Conservation (phyloP, 176 grass and related monocot genomes). For the Carex pumila region DNA sequence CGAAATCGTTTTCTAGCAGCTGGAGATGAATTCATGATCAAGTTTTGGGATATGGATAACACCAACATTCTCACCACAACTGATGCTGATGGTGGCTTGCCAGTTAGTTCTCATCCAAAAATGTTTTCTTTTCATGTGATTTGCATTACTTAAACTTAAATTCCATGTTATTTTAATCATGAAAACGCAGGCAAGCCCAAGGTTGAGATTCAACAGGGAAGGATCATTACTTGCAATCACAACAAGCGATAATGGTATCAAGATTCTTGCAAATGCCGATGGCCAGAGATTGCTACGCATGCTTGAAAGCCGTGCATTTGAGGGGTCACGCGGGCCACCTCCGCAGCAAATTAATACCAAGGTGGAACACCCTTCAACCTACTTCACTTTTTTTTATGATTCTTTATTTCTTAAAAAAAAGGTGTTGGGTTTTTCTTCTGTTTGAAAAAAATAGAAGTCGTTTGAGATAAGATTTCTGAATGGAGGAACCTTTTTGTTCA, state of each 20-base stretch:
- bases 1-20: slow-evolving; percentile 88
- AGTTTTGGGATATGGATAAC: slow-evolving; percentile 99
- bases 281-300: slow-evolving; percentile 87
- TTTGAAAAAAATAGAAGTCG: slow-evolving; percentile 6
- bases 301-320: slow-evolving; percentile 81
- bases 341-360: slow-evolving; percentile 84
- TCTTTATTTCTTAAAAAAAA: not conserved
- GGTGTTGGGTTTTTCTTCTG: not conserved
- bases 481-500: slow-evolving; percentile 18
- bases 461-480: not conserved
- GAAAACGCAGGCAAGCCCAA: slow-evolving; percentile 67
- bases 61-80: slow-evolving; percentile 70
- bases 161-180: slow-evolving; percentile 1
- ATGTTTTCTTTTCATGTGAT: not conserved
- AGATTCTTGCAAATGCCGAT: slow-evolving; percentile 92
- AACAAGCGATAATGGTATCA: slow-evolving; percentile 91
- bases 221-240: slow-evolving; percentile 93
- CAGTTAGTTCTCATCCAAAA: slow-evolving; percentile 40
- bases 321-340: slow-evolving; percentile 61
- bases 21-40: slow-evolving; percentile 93
- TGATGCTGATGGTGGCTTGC: slow-evolving; percentile 84
- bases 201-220: slow-evolving; percentile 95
- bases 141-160: not conserved
- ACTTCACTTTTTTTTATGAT: not conserved
- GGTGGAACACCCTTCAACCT: slow-evolving; percentile 13